Base-by-base conservation (phyloP, 2,329 filamentous ascomycete species). In the Lithohypha guttulata region DNA sequence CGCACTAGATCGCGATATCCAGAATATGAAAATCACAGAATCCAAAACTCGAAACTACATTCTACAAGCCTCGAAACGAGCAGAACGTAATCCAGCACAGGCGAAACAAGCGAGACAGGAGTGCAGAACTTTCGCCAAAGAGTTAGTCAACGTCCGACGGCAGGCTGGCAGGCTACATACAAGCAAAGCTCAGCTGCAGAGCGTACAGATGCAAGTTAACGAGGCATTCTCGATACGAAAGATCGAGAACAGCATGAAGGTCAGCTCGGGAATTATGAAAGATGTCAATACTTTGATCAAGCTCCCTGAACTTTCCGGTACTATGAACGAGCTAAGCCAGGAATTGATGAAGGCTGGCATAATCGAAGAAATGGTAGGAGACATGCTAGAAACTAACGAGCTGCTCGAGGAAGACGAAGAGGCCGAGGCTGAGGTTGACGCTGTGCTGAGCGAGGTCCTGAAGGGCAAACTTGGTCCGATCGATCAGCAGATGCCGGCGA, bases 191-290 rank as follows among this genome's bases (percentile, higher is more conserved):
- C 91, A 96, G 64, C 74, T 98, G 33, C 79, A 80, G 57, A 89
- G 81, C 50, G 89, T 98, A 29, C 81, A 89, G 62, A 93, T 96
- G 86, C 91, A 96, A 64, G 89, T 98, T 55, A 85, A 87, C 55
- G 89, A 96, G 65, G 87, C 91, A 1, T 96, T 96, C 61, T 84
- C 85, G 2, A 80, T 96, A 53, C 79, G 85, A 51, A 93, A 93
- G 70, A 96, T 98, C 48, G 87, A 96, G 63, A 89, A 87, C 31
- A 86, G 81, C 54, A 86, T 98, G 55, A 75, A 77, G 50, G 80
- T 82, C 28, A 84, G 79, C 52, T 87, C 89, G 6, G 82, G 84
- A 30, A 87, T 98, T 51, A 96, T 98, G 91, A 89, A 87, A 63
- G 86, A 96, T 59, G 85, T 98, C 43, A 96, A 96, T 60, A 74